Evolutionary conservation across 345 rosid genomes (phyloP), one percentile per base, ranked within the genome.

Genomic region (Populus davidiana): DNA sequence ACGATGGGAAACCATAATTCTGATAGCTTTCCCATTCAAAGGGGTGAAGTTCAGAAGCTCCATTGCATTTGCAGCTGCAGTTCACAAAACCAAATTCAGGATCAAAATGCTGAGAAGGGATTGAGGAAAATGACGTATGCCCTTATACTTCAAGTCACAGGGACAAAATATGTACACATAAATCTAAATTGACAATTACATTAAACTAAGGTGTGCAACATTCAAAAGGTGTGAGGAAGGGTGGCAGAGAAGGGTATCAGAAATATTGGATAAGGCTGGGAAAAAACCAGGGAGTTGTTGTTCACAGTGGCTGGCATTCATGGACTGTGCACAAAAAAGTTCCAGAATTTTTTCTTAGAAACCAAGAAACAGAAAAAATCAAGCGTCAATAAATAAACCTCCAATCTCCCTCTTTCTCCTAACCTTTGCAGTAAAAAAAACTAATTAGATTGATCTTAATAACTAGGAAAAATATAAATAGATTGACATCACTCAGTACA

Each of bases 1-100:
- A 39, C 94, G 86, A 69, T 90, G 87, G 33, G 93, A 92, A 71
- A 80, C 87, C 97, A 92, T 92, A 59, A 90, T 89, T 84, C 97
- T 80, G 18, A 90, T 89, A 4, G 94, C 90, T 38, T 83, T 87
- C 67, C 90, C 94, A 74, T 82, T 87, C 31, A 92, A 39, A 17
- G 87, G 90, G 8, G 90, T 78, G 77, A 87, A 92, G 82, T 90
- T 91, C 39, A 91, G 77, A 35, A 29, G 14, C 68, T 90, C 93
- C 89, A 83, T 87, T 1, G 97, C 97, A 56, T 73, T 74, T 43
- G 82, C 87, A 79, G 94, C 97, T 92, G 86, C 79, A 79, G 13
- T 74, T 71, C 44, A 39, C 17, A 81, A 61, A 72, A 56, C 13
- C 68, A 69, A 5, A 75, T 67, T 23, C 47, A 17, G 8, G 2